These are phyloP conservation scores for Zangia roseola DNA, from an alignment of 768 basidiomycete genomes.

Conservation along the genomic window DNA sequence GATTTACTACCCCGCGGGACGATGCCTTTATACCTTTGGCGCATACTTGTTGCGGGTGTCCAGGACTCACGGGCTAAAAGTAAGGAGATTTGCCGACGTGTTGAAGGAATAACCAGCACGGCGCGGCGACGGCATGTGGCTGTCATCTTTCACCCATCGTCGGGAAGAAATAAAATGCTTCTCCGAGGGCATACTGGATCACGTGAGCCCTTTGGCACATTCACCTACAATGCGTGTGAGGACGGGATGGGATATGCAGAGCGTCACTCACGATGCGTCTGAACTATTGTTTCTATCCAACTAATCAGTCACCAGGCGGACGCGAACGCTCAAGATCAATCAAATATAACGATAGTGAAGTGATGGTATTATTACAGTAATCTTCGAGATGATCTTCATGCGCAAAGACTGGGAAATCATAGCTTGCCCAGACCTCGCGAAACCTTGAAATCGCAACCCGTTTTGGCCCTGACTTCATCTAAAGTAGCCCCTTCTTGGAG, in stretches of 20 bases:
- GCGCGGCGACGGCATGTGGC: neutral
- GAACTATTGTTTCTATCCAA: neutral
- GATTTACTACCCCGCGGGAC: neutral
- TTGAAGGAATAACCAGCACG: slow-evolving; percentile 3
- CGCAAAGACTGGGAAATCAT: slow-evolving; percentile 27
- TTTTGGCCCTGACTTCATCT: slow-evolving; percentile 85
- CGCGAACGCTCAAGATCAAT: too few species aligned
- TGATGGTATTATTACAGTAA: slow-evolving; percentile 10
- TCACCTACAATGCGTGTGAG: neutral
- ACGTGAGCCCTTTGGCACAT: neutral
- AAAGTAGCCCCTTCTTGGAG: slow-evolving; percentile 81
- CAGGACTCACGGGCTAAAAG: slow-evolving; percentile 1
- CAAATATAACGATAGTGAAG: neutral
- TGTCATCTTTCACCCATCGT: slow-evolving; percentile 8
- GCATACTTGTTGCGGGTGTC: neutral
- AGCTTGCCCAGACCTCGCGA: slow-evolving; percentile 48
- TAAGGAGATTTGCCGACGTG: neutral
- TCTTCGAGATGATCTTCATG: neutral
- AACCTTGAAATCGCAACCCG: slow-evolving; percentile 78
- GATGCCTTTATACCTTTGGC: slow-evolving; percentile 13
- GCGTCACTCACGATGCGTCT: neutral
- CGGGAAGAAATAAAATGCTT: neutral
- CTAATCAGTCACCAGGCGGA: too few species aligned
- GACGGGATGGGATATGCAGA: neutral
- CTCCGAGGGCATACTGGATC: neutral